Percentiles rank a stretch among this genome's conserved stretches.
These are phyloP conservation scores for Wickerhamomyces ciferrii DNA, from an alignment of 805 yeast genomes.

Conservation along the genomic window DNA sequence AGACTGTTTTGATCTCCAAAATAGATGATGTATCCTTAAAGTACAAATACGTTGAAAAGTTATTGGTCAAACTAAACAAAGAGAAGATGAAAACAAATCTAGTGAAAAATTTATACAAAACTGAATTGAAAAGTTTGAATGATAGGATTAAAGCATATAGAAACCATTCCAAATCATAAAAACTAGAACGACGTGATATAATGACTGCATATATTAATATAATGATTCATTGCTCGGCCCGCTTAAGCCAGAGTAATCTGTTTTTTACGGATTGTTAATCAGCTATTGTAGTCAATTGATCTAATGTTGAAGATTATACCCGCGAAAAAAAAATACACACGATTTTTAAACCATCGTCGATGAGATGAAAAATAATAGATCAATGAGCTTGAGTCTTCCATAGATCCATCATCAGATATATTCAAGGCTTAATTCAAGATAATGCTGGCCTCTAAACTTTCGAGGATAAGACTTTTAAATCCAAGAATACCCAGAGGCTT, in stretches of 20 bases:
- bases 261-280: no score
- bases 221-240: no score
- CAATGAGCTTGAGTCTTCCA: not conserved
- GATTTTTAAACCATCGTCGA: not conserved
- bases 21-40: conserved; percentile 14
- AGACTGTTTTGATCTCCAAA: conserved; percentile 8
- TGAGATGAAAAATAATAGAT: not conserved
- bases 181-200: not conserved
- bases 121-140: not conserved
- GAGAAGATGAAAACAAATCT: conserved; percentile 9
- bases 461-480: not conserved
- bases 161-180: not conserved
- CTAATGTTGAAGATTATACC: not conserved
- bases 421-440: not conserved
- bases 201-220: not conserved
- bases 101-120: conserved; percentile 11
- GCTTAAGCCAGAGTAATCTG: no score
- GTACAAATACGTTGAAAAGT: conserved; percentile 13
- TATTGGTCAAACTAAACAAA: conserved; percentile 15
- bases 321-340: not conserved
- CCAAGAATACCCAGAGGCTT: not conserved
- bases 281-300: no score
- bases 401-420: not conserved
- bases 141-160: not conserved
- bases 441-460: not conserved